Base-by-base conservation (phyloP, 2,329 filamentous ascomycete species). In the Talaromyces atroroseus region DNA sequence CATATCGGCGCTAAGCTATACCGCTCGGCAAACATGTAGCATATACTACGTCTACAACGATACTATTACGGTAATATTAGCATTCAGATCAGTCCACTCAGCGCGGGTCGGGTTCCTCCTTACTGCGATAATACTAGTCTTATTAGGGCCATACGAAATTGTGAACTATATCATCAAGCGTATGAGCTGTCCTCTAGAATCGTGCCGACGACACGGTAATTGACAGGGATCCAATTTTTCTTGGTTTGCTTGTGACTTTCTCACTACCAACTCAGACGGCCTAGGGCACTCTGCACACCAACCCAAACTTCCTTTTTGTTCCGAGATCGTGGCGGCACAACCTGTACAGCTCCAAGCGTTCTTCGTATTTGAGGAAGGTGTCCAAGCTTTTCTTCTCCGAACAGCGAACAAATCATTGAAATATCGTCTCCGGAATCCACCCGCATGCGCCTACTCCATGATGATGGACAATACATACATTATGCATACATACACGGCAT, bases 281-380 rank as follows among this genome's bases (percentile, higher is more conserved):
- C 38, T 16, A 48, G 54, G 44, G 12, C 51, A 2, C 11, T 18
- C 51, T 54, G 56, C 56, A 54, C 20, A 26, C 46, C 50, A 20
- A 45, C 47, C 49, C 45, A 54, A 54, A 34, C 50, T 54, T 42
- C 54, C 56, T 58, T 23, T 46, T 54, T 58, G 40, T 58, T 34
- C 56, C 56, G 56, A 58, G 56, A 58, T 58, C 50, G 56, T 54
- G 51, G 51, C 42, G 38, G 51, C 38, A n/a, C 16, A n/a, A 16
- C 2, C 32, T 36, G 32, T 36, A 36, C 32, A 16, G 32, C 12
- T 36, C 3, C 32, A 36, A 12, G 47, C 20, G 40, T 23, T 44
- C 40, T 18, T 18, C 40, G 40, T 44, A 21, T 21, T 20, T 44
- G 18, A 21, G 18, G 18, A 10, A 20, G n/a, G 40, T 21, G 40